Conservation (phyloP, 164 flowering plant genomes). For the Magnolia officinalis region DNA sequence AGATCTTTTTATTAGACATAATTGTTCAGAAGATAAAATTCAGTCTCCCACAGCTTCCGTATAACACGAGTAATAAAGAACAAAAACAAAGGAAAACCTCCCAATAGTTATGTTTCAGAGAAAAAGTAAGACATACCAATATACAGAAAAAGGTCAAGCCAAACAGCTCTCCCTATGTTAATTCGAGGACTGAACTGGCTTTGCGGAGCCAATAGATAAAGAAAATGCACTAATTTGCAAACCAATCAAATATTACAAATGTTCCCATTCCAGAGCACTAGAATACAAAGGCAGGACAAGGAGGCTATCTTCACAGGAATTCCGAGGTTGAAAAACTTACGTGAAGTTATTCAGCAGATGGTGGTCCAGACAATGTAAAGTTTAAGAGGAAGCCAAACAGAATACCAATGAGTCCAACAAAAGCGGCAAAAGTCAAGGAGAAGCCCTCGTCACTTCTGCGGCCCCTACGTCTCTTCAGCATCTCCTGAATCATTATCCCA, state of each 20-base stretch:
- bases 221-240: background rate
- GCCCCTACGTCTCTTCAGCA: constrained; percentile 44
- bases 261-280: constrained; percentile 8
- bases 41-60: too few relatives aligned
- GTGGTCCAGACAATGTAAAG: constrained; percentile 46
- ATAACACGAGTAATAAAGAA: background rate
- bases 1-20: too few relatives aligned
- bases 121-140: background rate
- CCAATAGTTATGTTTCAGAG: background rate
- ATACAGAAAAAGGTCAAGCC: background rate
- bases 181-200: background rate
- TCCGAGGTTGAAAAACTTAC: background rate
- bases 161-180: background rate
- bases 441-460: constrained; percentile 48
- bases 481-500: constrained; percentile 31
- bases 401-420: constrained; percentile 63
- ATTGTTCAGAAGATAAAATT: too few relatives aligned
- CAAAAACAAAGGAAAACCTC: background rate
- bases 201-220: background rate
- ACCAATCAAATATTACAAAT: background rate
- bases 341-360: constrained; percentile 26
- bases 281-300: constrained; percentile 14
- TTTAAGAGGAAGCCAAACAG: constrained; percentile 63
- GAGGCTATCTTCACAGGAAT: constrained; percentile 10
- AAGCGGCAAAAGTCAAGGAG: constrained; percentile 55